Percentiles rank a stretch among this genome's conserved stretches.
These are phyloP conservation scores for Lasiosphaeria miniovina DNA, from an alignment of 495 filamentous ascomycete species.

Conservation along the genomic window DNA sequence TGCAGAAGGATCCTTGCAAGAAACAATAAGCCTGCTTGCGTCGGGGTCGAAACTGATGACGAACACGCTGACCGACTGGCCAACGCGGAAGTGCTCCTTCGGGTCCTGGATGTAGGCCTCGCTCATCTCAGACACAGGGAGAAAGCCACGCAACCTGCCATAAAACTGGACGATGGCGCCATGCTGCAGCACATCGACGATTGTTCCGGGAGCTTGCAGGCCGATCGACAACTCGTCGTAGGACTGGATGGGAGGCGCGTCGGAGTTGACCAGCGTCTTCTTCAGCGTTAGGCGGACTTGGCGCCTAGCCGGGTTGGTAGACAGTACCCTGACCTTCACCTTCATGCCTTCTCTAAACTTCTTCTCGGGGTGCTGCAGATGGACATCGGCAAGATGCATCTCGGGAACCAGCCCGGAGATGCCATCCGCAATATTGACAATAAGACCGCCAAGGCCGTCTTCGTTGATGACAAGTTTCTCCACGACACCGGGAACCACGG, in stretches of 20 bases:
- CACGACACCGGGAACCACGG: slow-evolving; percentile 76
- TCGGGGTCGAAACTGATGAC: slow-evolving; percentile 73
- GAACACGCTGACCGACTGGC: slow-evolving; percentile 87
- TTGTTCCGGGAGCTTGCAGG: slow-evolving; percentile 74
- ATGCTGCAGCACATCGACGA: slow-evolving; percentile 69
- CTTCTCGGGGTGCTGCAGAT: slow-evolving; percentile 87
- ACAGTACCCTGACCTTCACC: slow-evolving; percentile 80
- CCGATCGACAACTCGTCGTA: slow-evolving; percentile 69
- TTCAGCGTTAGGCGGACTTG: slow-evolving; percentile 87
- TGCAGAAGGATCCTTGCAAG: slow-evolving; percentile 82
- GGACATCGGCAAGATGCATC: slow-evolving; percentile 82
- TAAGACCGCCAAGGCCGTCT: slow-evolving; percentile 69
- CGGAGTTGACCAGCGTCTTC: slow-evolving; percentile 89
- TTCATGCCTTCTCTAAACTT: slow-evolving; percentile 87
- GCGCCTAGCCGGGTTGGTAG: slow-evolving; percentile 69
- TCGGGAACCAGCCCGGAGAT: slow-evolving; percentile 84
- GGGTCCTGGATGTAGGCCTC: slow-evolving; percentile 91
- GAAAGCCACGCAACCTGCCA: slow-evolving; percentile 72
- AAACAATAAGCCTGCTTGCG: slow-evolving; percentile 71
- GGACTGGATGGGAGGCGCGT: slow-evolving; percentile 67
- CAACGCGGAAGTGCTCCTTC: slow-evolving; percentile 78
- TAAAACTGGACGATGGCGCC: slow-evolving; percentile 95
- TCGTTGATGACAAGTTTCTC: slow-evolving; percentile 76
- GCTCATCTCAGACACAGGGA: slow-evolving; percentile 95
- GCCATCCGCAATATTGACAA: slow-evolving; percentile 79